Conservation (phyloP, 805 yeast species). For the Candida bentonensis region DNA sequence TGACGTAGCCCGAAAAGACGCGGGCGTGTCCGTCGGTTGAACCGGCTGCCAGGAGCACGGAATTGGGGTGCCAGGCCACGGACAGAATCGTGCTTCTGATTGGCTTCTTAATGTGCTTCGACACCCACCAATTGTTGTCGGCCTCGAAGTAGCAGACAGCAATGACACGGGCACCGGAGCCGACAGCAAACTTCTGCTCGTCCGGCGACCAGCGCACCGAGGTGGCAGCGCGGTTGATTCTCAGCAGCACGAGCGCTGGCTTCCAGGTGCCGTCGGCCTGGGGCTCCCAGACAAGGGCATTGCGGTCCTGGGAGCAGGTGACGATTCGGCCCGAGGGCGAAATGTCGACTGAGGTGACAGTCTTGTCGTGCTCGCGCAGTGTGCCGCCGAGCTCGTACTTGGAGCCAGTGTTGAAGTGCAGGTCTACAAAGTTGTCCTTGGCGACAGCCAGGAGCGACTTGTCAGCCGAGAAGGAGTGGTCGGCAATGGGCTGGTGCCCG, state of each 20-base stretch:
- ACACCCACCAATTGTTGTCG: conserved; percentile 99
- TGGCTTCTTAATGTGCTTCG: conserved; percentile 95
- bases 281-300: conserved; percentile 93
- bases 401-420: conserved; percentile 43
- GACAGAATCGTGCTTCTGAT: conserved; percentile 72
- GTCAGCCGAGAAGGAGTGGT: conserved; percentile 76
- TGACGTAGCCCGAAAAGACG: conserved; percentile 78
- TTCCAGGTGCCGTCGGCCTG: conserved; percentile 47
- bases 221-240: conserved; percentile 94
- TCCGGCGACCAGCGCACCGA: conserved; percentile 88
- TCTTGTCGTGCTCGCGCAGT: conserved; percentile 77
- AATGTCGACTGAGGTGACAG: conserved; percentile 89
- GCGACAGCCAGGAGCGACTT: conserved; percentile 61
- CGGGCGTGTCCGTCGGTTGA: conserved; percentile 89
- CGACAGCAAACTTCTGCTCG: conserved; percentile 94
- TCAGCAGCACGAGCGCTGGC: conserved; percentile 81
- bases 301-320: conserved; percentile 95
- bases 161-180: conserved; percentile 84
- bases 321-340: conserved; percentile 71
- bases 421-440: conserved; percentile 59
- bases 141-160: conserved; percentile 93
- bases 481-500: conserved; percentile 77
- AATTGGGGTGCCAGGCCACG: conserved; percentile 88
- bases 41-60: conserved; percentile 76
- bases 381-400: conserved; percentile 51